Evolutionary conservation across 306 rosid genomes (phyloP), one percentile per base, ranked within the genome.

Genomic region (Prunus armeniaca): DNA sequence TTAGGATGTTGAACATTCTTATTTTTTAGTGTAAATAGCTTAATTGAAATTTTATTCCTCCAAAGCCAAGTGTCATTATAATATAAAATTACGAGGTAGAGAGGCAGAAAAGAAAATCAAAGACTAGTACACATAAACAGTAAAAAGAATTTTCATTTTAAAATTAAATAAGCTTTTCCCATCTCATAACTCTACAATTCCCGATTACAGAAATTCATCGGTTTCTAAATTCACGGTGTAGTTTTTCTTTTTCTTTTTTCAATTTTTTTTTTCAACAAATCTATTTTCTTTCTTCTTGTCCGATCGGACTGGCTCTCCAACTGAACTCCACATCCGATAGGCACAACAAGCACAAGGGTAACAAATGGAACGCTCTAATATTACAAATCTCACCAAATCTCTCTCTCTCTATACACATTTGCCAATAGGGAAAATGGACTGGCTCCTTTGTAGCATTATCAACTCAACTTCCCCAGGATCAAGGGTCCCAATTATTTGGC

Each of bases 161-260:
- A 85, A 88, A 84, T 90, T 89, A 80, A 88, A 82, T 87, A 82
- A 76, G 67, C 93, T 78, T 85, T 84, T 71, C 78, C 90, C 81
- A 76, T 82, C 89, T 82, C 87, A 61, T 82, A 80, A 79, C 92
- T 91, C 98, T 91, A 92, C 97, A 90, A 83, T 90, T 86, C 77
- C 98, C 84, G 84, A 88, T 81, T 83, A 89, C 90, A 87, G 76
- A 77, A 85, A 84, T 73, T 63, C 85, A 79, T 84, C 87, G 88
- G 90, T 81, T 73, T 71, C 93, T 89, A 89, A 87, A 80, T 82
- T 84, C 86, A 84, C 63, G 74, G 71, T 86, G 92, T 89, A 81
- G 50, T 58, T 22, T 66, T 79, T 71, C 64, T 28, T 14, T 51
- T 50, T 24, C n/a, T 51, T 66, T 69, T 64, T 72, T 10, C 5